Evolutionary conservation across 768 basidiomycete genomes (phyloP).

Genomic region (Pisolithus sp.): DNA sequence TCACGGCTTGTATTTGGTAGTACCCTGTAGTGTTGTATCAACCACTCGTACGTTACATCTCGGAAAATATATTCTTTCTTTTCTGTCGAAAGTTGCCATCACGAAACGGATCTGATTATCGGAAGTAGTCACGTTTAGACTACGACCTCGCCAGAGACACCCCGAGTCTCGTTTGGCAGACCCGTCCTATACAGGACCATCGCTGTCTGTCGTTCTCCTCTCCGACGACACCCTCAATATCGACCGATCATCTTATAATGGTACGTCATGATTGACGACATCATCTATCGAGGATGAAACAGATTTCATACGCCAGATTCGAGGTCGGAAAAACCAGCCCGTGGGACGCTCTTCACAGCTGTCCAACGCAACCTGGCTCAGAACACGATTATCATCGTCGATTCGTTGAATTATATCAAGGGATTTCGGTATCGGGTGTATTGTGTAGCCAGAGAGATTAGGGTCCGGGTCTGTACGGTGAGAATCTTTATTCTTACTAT

Average conservation of each 20-base stretch:
- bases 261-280: constrained; percentile 33
- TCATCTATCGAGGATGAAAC: not conserved
- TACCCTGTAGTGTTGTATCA: no score
- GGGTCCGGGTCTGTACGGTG: constrained; percentile 83
- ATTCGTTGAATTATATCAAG: constrained; percentile 95
- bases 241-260: constrained; percentile 62
- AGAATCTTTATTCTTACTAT: constrained; percentile 18
- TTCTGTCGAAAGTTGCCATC: no score
- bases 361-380: constrained; percentile 66
- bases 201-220: constrained; percentile 42
- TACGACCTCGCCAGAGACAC: no score
- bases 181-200: constrained; percentile 45
- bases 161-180: constrained; percentile 49
- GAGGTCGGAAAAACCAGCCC: constrained; percentile 80
- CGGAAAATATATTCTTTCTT: no score
- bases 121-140: no score
- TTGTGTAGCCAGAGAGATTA: constrained; percentile 86
- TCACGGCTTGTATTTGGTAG: no score
- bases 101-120: no score
- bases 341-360: constrained; percentile 77
- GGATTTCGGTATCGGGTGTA: constrained; percentile 98
- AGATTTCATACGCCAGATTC: constrained; percentile 43
- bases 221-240: constrained; percentile 72
- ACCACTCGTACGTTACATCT: no score
- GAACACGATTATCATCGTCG: constrained; percentile 81